phyloP scores from a whole-genome alignment of 108 stramenopile genomes.

The Cyclotella atomus region DNA sequence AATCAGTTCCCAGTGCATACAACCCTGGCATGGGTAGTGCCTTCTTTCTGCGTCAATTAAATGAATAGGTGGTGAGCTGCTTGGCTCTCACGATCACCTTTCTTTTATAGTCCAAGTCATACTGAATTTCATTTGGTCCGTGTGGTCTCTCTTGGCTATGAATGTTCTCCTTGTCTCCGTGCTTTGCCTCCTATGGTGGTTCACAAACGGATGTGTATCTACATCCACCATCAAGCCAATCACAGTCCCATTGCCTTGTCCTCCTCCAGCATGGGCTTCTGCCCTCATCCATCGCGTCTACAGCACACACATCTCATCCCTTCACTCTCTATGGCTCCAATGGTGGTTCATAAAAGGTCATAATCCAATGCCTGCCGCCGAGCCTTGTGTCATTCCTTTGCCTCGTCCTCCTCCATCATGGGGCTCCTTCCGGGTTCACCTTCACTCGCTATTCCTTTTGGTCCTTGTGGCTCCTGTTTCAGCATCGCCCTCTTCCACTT shows the following conservation, averaged over 20 bases:
- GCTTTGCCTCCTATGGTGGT: background rate
- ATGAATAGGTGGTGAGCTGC: slow-evolving; percentile 4
- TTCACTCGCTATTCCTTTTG: background rate
- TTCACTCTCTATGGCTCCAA: too few relatives aligned
- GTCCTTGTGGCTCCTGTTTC: background rate
- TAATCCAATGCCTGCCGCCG: background rate
- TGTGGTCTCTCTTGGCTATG: background rate
- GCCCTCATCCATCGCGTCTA: too few relatives aligned
- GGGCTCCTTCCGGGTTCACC: background rate
- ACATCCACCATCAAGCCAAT: slow-evolving; percentile 1
- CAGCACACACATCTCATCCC: too few relatives aligned
- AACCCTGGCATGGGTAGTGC: background rate
- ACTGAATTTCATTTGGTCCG: background rate
- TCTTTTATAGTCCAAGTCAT: background rate
- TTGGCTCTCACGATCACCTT: slow-evolving; percentile 9
- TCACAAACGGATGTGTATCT: background rate
- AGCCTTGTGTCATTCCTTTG: background rate
- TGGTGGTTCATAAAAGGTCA: background rate
- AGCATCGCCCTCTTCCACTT: background rate
- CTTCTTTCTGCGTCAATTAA: background rate
- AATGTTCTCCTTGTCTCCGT: background rate
- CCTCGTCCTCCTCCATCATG: background rate
- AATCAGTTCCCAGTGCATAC: background rate
- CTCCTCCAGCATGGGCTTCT: background rate
- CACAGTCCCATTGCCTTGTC: background rate